Percentiles rank a stretch among this genome's conserved stretches.
phyloP scores from a whole-genome alignment of 371 early-diverging fungal species.

The Mortierella sp. region DNA sequence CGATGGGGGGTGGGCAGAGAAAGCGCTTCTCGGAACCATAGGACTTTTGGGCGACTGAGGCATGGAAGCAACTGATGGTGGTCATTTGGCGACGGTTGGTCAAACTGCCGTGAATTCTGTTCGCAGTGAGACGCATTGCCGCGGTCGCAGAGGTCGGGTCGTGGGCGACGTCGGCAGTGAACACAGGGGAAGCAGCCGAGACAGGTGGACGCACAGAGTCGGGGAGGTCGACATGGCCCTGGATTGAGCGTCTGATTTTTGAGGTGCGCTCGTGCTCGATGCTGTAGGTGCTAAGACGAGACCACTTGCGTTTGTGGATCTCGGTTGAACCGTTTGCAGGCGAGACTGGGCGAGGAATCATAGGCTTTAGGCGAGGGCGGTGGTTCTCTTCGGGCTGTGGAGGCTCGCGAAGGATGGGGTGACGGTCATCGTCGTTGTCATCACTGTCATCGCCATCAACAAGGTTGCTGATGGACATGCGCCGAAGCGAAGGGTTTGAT shows the following conservation, averaged over 20 bases:
- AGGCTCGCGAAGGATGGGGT: conserved; percentile 7
- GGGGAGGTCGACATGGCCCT: conserved; percentile 4
- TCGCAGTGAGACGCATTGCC: conserved; percentile 2
- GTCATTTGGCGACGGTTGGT: conserved; percentile 27
- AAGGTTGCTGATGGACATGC: conserved; percentile 43
- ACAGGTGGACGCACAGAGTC: background rate
- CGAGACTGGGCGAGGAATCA: conserved; percentile 29
- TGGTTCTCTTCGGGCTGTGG: conserved; percentile 19
- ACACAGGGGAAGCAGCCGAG: background rate
- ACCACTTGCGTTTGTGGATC: conserved; percentile 48
- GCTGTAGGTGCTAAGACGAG: conserved; percentile 35
- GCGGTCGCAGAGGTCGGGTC: background rate
- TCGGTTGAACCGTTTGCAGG: conserved; percentile 22
- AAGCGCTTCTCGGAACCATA: conserved; percentile 88
- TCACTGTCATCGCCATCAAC: conserved; percentile 13
- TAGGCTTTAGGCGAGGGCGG: conserved; percentile 26
- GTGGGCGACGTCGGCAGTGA: background rate
- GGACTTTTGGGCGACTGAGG: conserved; percentile 82
- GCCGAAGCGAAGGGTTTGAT: conserved; percentile 15
- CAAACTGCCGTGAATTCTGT: no score
- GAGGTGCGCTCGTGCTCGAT: conserved; percentile 21
- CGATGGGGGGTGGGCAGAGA: conserved; percentile 83
- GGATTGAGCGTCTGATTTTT: conserved; percentile 26
- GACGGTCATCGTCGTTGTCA: conserved; percentile 4
- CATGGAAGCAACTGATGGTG: conserved; percentile 70